phyloP scores from a whole-genome alignment of 257 asterid species.

The Ajuga chamaepitys region DNA sequence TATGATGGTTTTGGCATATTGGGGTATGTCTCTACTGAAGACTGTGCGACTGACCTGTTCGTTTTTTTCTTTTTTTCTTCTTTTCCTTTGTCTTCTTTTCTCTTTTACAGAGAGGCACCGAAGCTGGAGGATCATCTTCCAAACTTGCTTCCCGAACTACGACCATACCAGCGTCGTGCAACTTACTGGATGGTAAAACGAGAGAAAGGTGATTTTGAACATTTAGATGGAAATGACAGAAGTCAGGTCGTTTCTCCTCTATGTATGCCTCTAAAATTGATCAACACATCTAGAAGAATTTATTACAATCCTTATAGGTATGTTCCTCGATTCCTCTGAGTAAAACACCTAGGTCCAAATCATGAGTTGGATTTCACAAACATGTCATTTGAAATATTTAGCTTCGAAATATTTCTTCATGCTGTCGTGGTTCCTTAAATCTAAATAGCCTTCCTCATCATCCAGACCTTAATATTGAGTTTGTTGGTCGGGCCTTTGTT shows the following conservation, averaged over 20 bases:
- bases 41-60: conserved; percentile 13
- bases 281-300: conserved; percentile 54
- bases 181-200: conserved; percentile 95
- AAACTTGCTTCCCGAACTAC: conserved; percentile 78
- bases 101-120: conserved; percentile 56
- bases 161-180: conserved; percentile 98
- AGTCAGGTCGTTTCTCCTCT: conserved; percentile 62
- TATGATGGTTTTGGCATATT: conserved; percentile 8
- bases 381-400: too few relatives aligned
- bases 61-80: not conserved
- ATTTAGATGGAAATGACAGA: conserved; percentile 33
- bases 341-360: too few relatives aligned
- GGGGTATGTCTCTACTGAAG: conserved; percentile 6
- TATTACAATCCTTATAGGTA: conserved; percentile 95
- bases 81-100: not conserved
- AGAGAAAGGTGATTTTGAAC: conserved; percentile 53
- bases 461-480: too few relatives aligned
- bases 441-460: too few relatives aligned
- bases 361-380: too few relatives aligned
- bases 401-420: too few relatives aligned
- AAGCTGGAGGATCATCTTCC: conserved; percentile 69
- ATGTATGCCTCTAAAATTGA: conserved; percentile 64
- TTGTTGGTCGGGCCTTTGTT: too few relatives aligned
- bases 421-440: too few relatives aligned
- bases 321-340: conserved; percentile 17